Conservation (phyloP, 176 grass and related monocot species). For the Lolium perenne region DNA sequence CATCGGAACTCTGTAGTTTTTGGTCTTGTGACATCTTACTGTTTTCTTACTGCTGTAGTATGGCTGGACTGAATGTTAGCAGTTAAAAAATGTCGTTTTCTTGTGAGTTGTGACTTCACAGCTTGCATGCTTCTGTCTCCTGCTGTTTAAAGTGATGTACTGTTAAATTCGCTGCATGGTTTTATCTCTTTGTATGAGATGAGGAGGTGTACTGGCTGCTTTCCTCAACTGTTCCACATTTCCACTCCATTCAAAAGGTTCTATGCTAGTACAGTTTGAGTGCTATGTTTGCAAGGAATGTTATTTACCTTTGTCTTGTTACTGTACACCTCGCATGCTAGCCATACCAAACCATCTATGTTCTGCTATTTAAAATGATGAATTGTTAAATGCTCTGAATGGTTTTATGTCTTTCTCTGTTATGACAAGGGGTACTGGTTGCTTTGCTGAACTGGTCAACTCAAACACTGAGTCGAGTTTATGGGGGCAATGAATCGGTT, state of each 20-base stretch:
- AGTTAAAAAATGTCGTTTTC: background rate
- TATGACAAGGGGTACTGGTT: background rate
- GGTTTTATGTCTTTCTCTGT: background rate
- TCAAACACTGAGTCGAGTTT: background rate
- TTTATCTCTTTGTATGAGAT: background rate
- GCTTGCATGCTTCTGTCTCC: background rate
- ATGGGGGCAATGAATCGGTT: background rate
- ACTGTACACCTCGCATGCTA: too few species aligned
- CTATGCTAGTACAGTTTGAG: too few species aligned
- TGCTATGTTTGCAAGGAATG: too few species aligned
- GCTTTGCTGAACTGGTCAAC: background rate
- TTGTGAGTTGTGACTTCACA: background rate
- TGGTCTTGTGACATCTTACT: background rate
- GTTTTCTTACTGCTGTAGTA: background rate
- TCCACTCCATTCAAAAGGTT: too few species aligned
- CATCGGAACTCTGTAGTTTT: too few species aligned
- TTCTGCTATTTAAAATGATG: background rate
- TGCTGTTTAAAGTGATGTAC: slow-evolving; percentile 9
- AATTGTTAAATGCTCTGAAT: background rate
- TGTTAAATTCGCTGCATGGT: too few species aligned
- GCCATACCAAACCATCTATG: background rate
- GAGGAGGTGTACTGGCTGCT: too few species aligned
- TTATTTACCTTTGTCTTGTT: too few species aligned
- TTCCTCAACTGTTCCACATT: too few species aligned
- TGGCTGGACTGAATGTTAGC: background rate